These are phyloP conservation scores for Avena insularis DNA, from an alignment of 176 grass and related monocot species.

Conservation along the genomic window DNA sequence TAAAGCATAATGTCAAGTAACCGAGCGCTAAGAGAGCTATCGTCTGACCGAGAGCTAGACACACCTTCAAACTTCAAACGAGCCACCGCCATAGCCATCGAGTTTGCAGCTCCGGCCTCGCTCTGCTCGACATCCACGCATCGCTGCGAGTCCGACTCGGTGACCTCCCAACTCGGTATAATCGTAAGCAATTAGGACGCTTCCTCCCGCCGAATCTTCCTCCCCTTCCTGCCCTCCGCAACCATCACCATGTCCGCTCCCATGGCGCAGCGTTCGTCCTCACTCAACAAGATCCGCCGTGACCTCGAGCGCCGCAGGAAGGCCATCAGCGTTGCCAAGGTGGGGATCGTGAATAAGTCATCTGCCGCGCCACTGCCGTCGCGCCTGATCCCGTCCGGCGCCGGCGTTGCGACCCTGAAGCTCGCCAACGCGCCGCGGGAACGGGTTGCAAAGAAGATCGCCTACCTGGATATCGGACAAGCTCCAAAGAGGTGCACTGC, in stretches of 20 bases:
- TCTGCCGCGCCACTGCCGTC: not conserved
- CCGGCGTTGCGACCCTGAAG: not conserved
- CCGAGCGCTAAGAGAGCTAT: no score
- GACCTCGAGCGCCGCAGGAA: not conserved
- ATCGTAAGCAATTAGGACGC: not conserved
- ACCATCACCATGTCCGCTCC: not conserved
- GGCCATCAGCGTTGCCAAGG: not conserved
- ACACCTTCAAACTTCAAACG: not conserved
- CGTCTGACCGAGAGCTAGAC: no score
- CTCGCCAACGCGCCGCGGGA: not conserved
- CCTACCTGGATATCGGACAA: not conserved
- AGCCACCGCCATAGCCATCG: not conserved
- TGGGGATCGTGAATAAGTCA: not conserved
- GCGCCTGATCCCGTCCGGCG: not conserved
- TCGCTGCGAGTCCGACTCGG: not conserved
- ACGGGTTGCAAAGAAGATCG: not conserved
- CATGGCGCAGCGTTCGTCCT: not conserved
- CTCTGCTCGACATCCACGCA: not conserved
- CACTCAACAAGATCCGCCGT: not conserved
- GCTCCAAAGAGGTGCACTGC: not conserved
- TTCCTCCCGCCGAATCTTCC: not conserved
- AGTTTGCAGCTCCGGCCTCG: not conserved
- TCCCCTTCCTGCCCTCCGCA: not conserved
- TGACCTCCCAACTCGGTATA: not conserved
- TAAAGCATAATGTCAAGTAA: no score